These are phyloP conservation scores for Paxillus rubicundulus DNA, from an alignment of 768 basidiomycete genomes.

Conservation along the genomic window DNA sequence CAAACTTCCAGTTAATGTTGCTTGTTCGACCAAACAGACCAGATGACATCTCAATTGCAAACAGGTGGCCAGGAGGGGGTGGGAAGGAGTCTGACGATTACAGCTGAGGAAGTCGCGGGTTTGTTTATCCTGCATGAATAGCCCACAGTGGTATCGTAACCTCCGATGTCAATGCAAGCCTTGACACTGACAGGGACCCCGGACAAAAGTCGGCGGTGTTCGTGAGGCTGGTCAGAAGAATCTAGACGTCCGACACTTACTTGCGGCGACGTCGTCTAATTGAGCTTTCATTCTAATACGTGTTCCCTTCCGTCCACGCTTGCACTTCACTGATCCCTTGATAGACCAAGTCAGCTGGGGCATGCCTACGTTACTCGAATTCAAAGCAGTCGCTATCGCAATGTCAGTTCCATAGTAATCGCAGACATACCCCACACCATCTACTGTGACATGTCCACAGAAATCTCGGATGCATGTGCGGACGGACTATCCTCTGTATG, in stretches of 20 bases:
- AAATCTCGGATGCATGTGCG: no score
- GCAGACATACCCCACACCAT: no score
- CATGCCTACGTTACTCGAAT: no score
- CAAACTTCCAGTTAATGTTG: constrained; percentile 41
- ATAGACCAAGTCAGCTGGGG: no score
- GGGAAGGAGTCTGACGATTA: constrained; percentile 39
- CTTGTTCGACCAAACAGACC: constrained; percentile 46
- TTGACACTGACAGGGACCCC: constrained; percentile 52
- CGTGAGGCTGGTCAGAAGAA: constrained; percentile 10
- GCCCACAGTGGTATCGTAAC: constrained; percentile 47
- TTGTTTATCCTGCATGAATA: constrained; percentile 37
- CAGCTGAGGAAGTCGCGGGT: constrained; percentile 34
- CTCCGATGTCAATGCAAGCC: constrained; percentile 44
- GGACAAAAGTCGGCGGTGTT: constrained; percentile 30
- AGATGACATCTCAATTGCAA: constrained; percentile 42
- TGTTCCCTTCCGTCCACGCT: no score
- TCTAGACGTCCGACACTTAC: background rate
- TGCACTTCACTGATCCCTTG: no score
- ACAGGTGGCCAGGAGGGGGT: constrained; percentile 42
- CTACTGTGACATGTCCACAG: no score
- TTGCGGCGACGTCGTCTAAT: no score
- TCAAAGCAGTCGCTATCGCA: no score
- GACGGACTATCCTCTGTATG: no score
- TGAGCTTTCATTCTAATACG: no score
- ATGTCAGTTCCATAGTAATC: no score